These are phyloP conservation scores for Dendrobium nobile DNA, from an alignment of 106 monocot genomes.

Conservation along the genomic window DNA sequence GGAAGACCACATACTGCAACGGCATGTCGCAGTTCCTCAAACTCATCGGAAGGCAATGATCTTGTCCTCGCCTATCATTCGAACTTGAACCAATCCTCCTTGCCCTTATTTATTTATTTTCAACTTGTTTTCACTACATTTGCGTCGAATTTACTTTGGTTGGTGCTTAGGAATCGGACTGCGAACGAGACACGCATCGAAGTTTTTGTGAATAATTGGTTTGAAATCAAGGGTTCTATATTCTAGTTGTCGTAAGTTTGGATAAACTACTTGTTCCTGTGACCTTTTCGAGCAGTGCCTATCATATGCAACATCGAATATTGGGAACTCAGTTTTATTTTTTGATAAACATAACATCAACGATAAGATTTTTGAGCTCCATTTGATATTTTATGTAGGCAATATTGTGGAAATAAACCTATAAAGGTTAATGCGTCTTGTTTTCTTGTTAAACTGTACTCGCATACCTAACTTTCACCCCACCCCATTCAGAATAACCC, in stretches of 20 bases:
- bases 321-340: not conserved
- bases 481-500: no score
- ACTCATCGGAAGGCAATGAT: slow-evolving; percentile 58
- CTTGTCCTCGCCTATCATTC: not conserved
- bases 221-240: not conserved
- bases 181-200: not conserved
- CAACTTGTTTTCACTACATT: not conserved
- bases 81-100: not conserved
- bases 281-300: not conserved
- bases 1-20: slow-evolving; percentile 95
- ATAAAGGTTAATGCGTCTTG: not conserved
- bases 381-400: not conserved
- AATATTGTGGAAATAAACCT: not conserved
- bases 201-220: not conserved
- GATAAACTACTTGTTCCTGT: not conserved
- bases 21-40: slow-evolving; percentile 95
- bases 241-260: not conserved
- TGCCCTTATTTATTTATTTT: not conserved
- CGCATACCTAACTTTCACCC: no score
- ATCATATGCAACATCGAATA: not conserved
- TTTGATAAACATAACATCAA: not conserved
- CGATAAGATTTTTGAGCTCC: not conserved
- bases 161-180: not conserved
- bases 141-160: not conserved
- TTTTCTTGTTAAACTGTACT: no score